phyloP scores from a whole-genome alignment of 1,284 basidiomycete species.

The Apiotrichum sp. region DNA sequence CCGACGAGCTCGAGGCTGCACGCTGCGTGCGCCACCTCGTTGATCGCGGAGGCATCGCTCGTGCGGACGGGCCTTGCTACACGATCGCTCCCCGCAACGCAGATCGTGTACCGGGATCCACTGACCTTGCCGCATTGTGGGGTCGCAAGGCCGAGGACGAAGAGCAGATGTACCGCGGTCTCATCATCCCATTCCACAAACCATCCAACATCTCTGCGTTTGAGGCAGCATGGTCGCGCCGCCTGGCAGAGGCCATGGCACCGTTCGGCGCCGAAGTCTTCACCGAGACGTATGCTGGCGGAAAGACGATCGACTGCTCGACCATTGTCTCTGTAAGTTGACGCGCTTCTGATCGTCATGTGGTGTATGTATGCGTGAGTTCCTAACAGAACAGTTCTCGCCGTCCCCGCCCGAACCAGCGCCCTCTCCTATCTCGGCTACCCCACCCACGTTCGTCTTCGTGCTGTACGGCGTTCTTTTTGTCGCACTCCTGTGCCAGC shows the following conservation, averaged over 20 bases:
- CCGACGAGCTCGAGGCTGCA: slow-evolving; percentile 12
- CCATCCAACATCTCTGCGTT: slow-evolving; percentile 19
- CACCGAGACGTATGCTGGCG: slow-evolving; percentile 24
- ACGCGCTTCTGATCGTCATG: too few species aligned
- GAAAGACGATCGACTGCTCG: slow-evolving; percentile 1
- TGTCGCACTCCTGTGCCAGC: slow-evolving; percentile 68
- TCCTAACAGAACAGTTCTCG: slow-evolving; percentile 4
- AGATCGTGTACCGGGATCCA: slow-evolving; percentile 2
- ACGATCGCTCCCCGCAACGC: slow-evolving; percentile 18
- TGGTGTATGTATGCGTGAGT: not conserved
- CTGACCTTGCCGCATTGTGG: slow-evolving; percentile 2
- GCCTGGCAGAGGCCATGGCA: slow-evolving; percentile 13
- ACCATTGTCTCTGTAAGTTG: slow-evolving; percentile 27
- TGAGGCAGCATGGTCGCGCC: slow-evolving; percentile 19
- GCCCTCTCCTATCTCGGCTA: not conserved
- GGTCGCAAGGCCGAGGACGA: not conserved
- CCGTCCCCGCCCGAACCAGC: not conserved
- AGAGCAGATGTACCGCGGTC: slow-evolving; percentile 27
- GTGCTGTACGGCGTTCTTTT: slow-evolving; percentile 73
- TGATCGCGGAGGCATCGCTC: slow-evolving; percentile 4
- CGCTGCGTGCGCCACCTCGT: slow-evolving; percentile 28
- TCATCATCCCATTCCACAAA: slow-evolving; percentile 27
- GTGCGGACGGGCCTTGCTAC: slow-evolving; percentile 23
- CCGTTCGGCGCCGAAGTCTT: slow-evolving; percentile 34
- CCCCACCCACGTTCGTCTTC: slow-evolving; percentile 63